Evolutionary conservation across 169 alveolate genomes (phyloP), one percentile per base, ranked within the genome.

Genomic region (Perkinsus marinus): DNA sequence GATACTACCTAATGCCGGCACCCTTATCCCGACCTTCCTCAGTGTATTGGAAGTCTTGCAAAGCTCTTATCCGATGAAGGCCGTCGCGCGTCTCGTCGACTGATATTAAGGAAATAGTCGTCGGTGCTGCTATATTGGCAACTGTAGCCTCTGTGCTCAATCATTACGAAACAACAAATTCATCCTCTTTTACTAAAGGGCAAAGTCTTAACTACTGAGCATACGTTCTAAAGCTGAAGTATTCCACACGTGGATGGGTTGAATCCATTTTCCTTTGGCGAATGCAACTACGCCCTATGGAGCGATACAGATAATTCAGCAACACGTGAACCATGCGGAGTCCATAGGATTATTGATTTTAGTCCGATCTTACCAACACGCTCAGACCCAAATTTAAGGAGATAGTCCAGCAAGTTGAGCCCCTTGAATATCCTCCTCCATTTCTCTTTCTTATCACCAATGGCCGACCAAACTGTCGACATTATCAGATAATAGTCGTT

Each of bases 1-100:
- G 79, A 16, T 2, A 57, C 79, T 26, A 57, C 79, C 79, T 57
- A 13, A 96, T 93, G 26, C 98, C 97, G 22, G 94, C 95, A 30
- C 97, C 97, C 91, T 93, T 94, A 57, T 96, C 98, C 39, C 91
- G 89, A 30, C 97, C 97, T 68, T 95, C 96, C 90, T 96, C 98
- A 9, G 93, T 37, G 93, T 93, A 95, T 69, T 95, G 93, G 90
- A 95, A 93, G 43, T 95, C 97, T 92, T 94, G 93, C 34, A 96
- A 92, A 37, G 94, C 93, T 68, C 97, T 92, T 30, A 96, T 92
- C 89, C 94, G 95, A 91, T 94, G 95, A 34, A 93, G 89, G 39
- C 95, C 95, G 43, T 96, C 97, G 92, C 94, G 93, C 17, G 95
- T 90, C 89, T 96, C 97, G 30, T 95, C 94, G 17, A 94, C 93